Evolutionary conservation across 345 rosid species (phyloP).

Genomic region (Murraya paniculata): DNA sequence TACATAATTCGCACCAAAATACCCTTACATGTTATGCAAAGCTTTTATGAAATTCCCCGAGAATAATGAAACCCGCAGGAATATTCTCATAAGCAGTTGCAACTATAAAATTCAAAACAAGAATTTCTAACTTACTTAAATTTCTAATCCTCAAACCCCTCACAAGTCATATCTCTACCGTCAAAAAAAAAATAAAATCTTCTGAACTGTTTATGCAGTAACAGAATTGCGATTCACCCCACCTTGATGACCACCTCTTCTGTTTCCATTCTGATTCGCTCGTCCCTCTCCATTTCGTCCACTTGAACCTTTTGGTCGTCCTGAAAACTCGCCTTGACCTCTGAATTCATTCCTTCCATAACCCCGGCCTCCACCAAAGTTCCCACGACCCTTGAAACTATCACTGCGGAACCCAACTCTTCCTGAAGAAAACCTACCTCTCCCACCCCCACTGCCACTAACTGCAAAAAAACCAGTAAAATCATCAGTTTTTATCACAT

Average conservation of each 20-base stretch:
- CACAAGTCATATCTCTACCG: conserved; percentile 11
- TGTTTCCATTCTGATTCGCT: conserved; percentile 51
- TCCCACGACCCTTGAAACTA: conserved; percentile 49
- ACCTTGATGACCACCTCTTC: conserved; percentile 47
- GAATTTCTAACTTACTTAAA: conserved; percentile 11
- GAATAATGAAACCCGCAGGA: conserved; percentile 7
- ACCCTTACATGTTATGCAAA: conserved; percentile 20
- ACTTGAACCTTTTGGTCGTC: conserved; percentile 57
- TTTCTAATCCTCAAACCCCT: conserved; percentile 18
- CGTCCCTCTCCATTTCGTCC: conserved; percentile 55
- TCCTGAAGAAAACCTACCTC: conserved; percentile 41
- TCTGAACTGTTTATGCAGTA: conserved; percentile 14
- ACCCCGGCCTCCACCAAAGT: conserved; percentile 45
- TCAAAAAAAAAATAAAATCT: conserved; percentile 30
- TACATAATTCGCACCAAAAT: conserved; percentile 19
- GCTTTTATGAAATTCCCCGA: conserved; percentile 29
- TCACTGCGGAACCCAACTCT: conserved; percentile 46
- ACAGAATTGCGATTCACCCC: conserved; percentile 31
- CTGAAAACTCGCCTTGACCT: conserved; percentile 61
- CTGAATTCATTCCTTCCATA: conserved; percentile 60
- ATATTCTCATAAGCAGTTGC: conserved; percentile 14
- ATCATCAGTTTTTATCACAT: not conserved
- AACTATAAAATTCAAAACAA: conserved; percentile 20
- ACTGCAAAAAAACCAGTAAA: conserved; percentile 24
- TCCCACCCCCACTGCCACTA: conserved; percentile 20